These are phyloP conservation scores for Chlamydomonas incerta DNA, from an alignment of 139 green algal species.

Conservation along the genomic window DNA sequence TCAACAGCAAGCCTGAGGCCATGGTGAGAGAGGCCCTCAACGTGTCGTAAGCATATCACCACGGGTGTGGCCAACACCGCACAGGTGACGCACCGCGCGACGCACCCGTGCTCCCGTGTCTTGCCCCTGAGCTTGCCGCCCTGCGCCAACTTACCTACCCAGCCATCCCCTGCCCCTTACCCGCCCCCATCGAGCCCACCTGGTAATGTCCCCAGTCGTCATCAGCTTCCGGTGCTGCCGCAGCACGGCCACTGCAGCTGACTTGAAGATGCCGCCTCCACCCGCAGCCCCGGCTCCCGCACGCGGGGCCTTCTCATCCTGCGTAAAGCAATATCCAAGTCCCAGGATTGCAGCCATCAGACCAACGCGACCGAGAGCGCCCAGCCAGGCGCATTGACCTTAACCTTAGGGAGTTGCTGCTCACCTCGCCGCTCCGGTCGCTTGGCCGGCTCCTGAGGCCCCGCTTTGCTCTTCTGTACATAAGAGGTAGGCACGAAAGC, in stretches of 20 bases:
- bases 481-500: too few species aligned
- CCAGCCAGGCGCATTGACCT: too few species aligned
- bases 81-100: too few species aligned
- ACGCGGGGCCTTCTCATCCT: conserved; percentile 29
- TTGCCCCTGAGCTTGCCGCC: too few species aligned
- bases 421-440: neutral
- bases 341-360: too few species aligned
- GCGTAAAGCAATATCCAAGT: neutral
- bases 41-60: too few species aligned
- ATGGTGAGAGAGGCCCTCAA: neutral
- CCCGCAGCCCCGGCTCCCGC: neutral
- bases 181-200: neutral
- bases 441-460: neutral
- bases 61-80: too few species aligned
- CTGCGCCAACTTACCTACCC: too few species aligned
- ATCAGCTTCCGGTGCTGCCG: conserved; percentile 77
- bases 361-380: too few species aligned
- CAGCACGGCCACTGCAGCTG: conserved; percentile 79
- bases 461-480: neutral
- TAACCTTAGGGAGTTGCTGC: too few species aligned
- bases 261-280: conserved; percentile 85
- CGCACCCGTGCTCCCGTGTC: too few species aligned
- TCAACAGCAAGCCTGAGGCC: conserved; percentile 42
- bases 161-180: too few species aligned
- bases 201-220: conserved; percentile 77